Evolutionary conservation across 192 early-diverging fungal species (phyloP), one percentile per base, ranked within the genome.

Genomic region (Backusella circina): DNA sequence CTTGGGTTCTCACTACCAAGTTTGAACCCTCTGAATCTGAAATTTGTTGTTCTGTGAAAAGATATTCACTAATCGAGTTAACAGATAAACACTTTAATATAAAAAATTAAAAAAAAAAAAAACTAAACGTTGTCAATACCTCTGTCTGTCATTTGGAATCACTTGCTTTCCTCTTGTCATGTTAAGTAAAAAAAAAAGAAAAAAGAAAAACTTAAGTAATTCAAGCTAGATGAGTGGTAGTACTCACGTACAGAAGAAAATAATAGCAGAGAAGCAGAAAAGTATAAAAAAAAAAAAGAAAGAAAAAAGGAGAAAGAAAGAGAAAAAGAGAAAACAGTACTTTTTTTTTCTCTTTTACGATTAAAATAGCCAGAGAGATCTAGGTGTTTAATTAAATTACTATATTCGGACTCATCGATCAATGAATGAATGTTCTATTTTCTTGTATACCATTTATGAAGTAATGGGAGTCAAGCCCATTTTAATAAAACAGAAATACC

Each of bases 1-100:
- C 69, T 47, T 70, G 69, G 5, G 69, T 70, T 47, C 69, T 39
- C 15, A 70, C 69, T 41, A 30, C 54, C 54, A 61, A 61, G 54
- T 28, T 70, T 26, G 39, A 30, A 30, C 18, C 23, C 0, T 70
- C 69, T 41, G 39, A 21, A 47, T 70, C 69, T 70, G 69, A 23
- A 18, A 35, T 41, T 39, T 28, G 38, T 70, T 35, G 69, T 23
- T 68, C 67, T 35, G 54, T 61, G 23, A 61, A 61, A 28, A 28
- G 21, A 28, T 61, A 61, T 61, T 61, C 54, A 61, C 54, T 61
- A 61, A 13, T 61, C 54, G 23, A 61, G 54, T 61, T 61, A 61
- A 54, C 21, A 23, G 21, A 61, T 61, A 28, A 61, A 26, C 3
- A 61, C 54, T 61, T 61, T 61, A 61, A 61, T 26, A 47, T 47